Percentiles rank a stretch among this genome's conserved stretches.
Evolutionary conservation across 2,329 filamentous ascomycete species (phyloP).

Genomic region (Colletotrichum liaoningense): DNA sequence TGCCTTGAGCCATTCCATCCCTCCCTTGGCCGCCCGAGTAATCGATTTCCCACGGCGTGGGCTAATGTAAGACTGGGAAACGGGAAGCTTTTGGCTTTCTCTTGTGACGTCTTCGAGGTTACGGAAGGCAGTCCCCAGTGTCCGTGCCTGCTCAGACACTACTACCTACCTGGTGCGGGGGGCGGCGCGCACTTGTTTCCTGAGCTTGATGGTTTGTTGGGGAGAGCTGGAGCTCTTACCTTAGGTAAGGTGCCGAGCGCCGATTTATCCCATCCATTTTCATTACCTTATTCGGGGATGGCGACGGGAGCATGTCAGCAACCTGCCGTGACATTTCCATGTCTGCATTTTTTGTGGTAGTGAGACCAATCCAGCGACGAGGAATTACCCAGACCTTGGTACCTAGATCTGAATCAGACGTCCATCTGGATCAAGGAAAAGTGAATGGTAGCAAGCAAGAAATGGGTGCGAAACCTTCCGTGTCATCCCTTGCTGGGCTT

Average conservation of each 20-base stretch:
- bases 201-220: constrained; percentile 19
- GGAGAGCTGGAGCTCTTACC: neutral
- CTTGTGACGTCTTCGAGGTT: constrained; percentile 29
- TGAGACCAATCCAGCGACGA: neutral
- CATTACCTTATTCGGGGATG: no score
- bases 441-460: neutral
- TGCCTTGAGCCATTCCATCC: neutral
- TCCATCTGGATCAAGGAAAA: neutral
- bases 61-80: constrained; percentile 9
- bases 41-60: neutral
- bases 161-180: neutral
- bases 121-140: constrained; percentile 13
- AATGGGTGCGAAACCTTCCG: neutral
- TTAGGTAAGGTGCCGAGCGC: no score
- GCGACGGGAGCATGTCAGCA: no score
- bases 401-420: no score
- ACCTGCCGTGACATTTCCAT: no score
- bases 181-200: neutral
- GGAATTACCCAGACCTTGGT: neutral
- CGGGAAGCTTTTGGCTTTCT: neutral
- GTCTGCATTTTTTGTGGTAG: no score
- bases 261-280: no score
- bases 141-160: constrained; percentile 1
- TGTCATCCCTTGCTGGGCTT: neutral
- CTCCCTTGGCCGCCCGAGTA: constrained; percentile 24